A percentile compares a stretch with the other conserved stretches of the same genome.
These are phyloP conservation scores for Dorcoceras hygrometricum DNA, from an alignment of 257 asterid genomes.

Conservation along the genomic window DNA sequence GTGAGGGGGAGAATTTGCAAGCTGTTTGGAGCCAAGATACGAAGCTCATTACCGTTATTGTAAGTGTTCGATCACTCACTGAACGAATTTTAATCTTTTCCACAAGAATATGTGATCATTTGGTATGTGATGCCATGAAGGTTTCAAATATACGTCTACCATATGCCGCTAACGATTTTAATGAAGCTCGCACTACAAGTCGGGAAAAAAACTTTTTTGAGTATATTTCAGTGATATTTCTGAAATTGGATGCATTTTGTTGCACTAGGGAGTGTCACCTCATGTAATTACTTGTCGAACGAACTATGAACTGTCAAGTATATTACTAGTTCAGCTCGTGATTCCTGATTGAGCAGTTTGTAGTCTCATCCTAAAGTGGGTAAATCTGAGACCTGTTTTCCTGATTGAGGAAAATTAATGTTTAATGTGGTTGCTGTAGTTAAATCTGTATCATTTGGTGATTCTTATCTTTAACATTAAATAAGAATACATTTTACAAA, in stretches of 20 bases:
- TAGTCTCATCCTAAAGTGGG: no score
- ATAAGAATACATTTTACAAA: constrained; percentile 14
- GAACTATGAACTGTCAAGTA: no score
- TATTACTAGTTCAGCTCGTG: no score
- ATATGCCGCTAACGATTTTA: no score
- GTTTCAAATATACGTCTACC: background rate
- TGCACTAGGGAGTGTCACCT: no score
- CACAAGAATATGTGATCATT: constrained; percentile 1
- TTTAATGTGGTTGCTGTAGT: constrained; percentile 6
- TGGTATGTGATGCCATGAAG: background rate
- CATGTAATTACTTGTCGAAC: no score
- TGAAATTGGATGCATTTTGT: no score
- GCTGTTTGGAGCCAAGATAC: constrained; percentile 96
- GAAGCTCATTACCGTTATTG: constrained; percentile 83
- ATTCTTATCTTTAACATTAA: constrained; percentile 5
- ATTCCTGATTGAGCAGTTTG: no score
- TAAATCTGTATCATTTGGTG: background rate
- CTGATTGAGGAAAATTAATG: background rate
- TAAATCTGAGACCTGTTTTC: background rate
- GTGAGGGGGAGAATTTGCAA: constrained; percentile 83
- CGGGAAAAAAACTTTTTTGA: no score
- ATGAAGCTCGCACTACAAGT: no score
- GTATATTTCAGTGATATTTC: no score
- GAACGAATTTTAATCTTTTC: constrained; percentile 9
- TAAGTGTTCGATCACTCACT: constrained; percentile 44